Percentiles rank a stretch among this genome's conserved stretches.
Conservation (phyloP, 352 stramenopile species). For the Halophytophthora polymorphica region DNA sequence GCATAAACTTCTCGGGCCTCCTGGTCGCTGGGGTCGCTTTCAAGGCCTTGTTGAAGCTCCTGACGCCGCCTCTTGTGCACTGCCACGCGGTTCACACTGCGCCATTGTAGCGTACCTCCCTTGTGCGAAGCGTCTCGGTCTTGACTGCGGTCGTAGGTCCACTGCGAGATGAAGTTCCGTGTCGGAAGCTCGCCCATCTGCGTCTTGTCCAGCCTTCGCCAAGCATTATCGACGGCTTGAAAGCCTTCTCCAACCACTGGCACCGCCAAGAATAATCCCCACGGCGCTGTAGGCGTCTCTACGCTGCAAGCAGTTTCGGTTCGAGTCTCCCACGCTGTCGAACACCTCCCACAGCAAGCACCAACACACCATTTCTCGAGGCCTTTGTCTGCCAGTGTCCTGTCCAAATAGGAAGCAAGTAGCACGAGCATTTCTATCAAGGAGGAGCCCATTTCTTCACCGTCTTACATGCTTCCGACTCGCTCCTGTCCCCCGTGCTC, state of each 20-base stretch:
- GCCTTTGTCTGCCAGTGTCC: too few species aligned
- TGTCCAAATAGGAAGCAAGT: too few species aligned
- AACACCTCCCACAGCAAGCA: too few species aligned
- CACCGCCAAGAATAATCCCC: too few species aligned
- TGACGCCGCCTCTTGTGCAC: conserved; percentile 12
- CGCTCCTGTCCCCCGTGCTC: conserved; percentile 4
- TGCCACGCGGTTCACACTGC: conserved; percentile 25
- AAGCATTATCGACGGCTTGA: too few species aligned
- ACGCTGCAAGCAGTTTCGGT: too few species aligned
- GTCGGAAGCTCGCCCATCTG: conserved; percentile 20
- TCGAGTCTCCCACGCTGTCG: too few species aligned
- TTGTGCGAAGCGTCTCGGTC: not conserved
- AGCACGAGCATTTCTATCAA: too few species aligned
- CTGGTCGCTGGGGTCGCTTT: conserved; percentile 18
- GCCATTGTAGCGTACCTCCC: conserved; percentile 12
- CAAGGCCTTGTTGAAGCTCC: conserved; percentile 8
- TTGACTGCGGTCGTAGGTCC: conserved; percentile 16
- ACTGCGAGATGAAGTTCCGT: conserved; percentile 30
- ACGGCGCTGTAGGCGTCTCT: too few species aligned
- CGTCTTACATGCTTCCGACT: conserved; percentile 20
- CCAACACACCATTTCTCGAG: too few species aligned
- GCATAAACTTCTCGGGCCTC: conserved; percentile 9
- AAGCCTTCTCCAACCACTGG: too few species aligned
- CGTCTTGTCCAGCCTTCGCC: not conserved
- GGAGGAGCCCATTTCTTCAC: conserved; percentile 13